These are phyloP conservation scores for Colletotrichum sp. DNA, from an alignment of 2,329 filamentous ascomycete genomes.

Conservation along the genomic window DNA sequence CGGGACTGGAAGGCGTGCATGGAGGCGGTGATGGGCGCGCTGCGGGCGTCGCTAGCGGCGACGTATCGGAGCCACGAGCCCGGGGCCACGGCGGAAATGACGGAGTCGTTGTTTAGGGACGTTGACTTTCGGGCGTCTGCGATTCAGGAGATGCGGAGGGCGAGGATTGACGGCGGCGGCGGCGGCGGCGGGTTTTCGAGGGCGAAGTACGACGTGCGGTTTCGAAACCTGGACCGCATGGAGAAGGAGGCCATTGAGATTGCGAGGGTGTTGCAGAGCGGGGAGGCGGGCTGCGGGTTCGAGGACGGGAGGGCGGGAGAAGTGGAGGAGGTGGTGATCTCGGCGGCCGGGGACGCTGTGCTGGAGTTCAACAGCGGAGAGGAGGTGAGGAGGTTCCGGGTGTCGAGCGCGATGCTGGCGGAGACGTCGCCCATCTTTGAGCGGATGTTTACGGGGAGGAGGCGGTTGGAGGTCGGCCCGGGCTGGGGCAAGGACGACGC, in stretches of 20 bases:
- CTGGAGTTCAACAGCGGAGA: conserved; percentile 55
- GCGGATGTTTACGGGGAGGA: conserved; percentile 45
- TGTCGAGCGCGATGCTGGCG: conserved; percentile 54
- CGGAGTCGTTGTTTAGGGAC: conserved; percentile 47
- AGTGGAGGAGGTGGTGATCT: conserved; percentile 48
- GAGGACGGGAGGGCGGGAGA: conserved; percentile 39
- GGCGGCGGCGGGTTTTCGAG: conserved; percentile 43
- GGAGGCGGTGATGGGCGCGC: conserved; percentile 44
- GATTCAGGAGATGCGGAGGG: conserved; percentile 51
- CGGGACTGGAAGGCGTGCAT: conserved; percentile 50
- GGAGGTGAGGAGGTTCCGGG: conserved; percentile 50
- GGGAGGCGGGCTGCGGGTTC: conserved; percentile 35
- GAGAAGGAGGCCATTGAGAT: conserved; percentile 45
- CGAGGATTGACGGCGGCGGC: conserved; percentile 48
- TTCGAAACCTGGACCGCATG: conserved; percentile 50
- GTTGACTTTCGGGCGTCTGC: conserved; percentile 45
- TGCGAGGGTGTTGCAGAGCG: conserved; percentile 42
- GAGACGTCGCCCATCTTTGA: conserved; percentile 59
- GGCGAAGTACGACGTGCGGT: conserved; percentile 49
- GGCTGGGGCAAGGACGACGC: conserved; percentile 40
- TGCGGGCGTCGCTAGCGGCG: conserved; percentile 44
- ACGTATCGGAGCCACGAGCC: conserved; percentile 52
- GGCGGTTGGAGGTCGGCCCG: conserved; percentile 22
- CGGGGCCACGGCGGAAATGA: conserved; percentile 45
- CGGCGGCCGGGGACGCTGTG: conserved; percentile 51